Evolutionary conservation across 2,329 filamentous ascomycete species (phyloP).

Genomic region (Cytospora mali): DNA sequence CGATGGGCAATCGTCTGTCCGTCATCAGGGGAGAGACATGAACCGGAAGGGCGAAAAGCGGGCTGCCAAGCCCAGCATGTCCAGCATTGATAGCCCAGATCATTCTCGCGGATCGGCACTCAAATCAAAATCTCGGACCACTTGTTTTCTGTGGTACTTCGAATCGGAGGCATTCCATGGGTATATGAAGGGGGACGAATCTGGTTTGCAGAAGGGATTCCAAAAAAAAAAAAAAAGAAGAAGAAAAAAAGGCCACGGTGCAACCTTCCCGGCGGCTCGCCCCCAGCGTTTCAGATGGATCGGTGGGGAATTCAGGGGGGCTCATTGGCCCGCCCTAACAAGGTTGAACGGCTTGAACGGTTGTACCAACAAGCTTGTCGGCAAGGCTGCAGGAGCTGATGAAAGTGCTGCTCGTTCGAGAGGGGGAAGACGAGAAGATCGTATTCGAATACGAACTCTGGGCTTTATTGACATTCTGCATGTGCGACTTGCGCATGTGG

Average conservation of each 20-base stretch:
- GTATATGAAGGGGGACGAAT: background rate
- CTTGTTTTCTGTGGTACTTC: conserved; percentile 3
- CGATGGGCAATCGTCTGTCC: background rate
- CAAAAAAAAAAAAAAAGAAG: background rate
- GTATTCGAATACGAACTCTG: no score
- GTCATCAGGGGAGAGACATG: conserved; percentile 8
- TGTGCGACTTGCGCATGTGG: background rate
- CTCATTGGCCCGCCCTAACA: background rate
- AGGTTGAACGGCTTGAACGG: background rate
- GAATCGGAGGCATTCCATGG: conserved; percentile 9
- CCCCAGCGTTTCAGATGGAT: background rate
- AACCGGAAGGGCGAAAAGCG: conserved; percentile 15
- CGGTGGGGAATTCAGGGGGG: background rate
- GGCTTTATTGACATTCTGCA: background rate
- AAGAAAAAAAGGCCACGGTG: background rate
- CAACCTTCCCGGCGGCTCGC: background rate
- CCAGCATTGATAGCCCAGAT: conserved; percentile 7
- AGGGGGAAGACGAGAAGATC: no score
- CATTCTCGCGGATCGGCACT: conserved; percentile 17
- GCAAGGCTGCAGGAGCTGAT: background rate
- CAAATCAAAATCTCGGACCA: conserved; percentile 18
- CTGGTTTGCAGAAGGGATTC: background rate
- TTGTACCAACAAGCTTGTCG: background rate
- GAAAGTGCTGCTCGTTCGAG: background rate
- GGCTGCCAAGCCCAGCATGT: conserved; percentile 11